A percentile compares a stretch with the other conserved stretches of the same genome.
Evolutionary conservation across 2,329 filamentous ascomycete species (phyloP).

Genomic region (Aspergillus sp.): DNA sequence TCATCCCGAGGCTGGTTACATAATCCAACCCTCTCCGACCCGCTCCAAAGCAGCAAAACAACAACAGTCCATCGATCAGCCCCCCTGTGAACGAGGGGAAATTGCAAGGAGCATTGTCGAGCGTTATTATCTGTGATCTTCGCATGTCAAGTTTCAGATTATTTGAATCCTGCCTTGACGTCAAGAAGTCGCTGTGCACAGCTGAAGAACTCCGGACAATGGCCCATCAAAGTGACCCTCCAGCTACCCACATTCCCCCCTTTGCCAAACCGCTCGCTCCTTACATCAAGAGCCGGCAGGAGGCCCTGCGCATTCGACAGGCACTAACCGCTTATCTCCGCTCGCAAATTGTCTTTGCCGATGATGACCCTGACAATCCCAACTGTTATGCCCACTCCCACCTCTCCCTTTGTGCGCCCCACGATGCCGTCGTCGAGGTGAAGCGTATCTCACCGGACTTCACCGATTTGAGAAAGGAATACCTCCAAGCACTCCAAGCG

Average conservation of each 20-base stretch:
- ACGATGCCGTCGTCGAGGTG: conserved; percentile 26
- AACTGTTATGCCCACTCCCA: conserved; percentile 22
- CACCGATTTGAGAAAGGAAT: conserved; percentile 39
- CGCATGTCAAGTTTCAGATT: neutral
- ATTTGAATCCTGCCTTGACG: neutral
- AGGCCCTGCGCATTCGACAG: conserved; percentile 35
- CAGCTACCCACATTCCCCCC: conserved; percentile 24
- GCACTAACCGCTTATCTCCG: conserved; percentile 33
- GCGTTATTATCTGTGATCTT: too few relatives aligned
- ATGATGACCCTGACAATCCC: conserved; percentile 19
- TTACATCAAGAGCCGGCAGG: conserved; percentile 35
- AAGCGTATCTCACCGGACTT: conserved; percentile 35
- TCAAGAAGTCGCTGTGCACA: neutral
- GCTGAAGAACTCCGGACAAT: conserved; percentile 10
- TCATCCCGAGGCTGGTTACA: conserved; percentile 4
- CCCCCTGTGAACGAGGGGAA: too few relatives aligned
- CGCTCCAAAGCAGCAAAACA: conserved; percentile 11
- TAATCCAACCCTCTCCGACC: conserved; percentile 7
- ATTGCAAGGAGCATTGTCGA: too few relatives aligned
- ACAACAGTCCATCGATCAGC: conserved; percentile 2
- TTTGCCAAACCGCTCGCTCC: conserved; percentile 32
- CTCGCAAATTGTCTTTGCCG: conserved; percentile 28
- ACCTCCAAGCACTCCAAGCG: conserved; percentile 42
- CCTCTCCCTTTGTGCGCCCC: conserved; percentile 30
- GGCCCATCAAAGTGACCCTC: conserved; percentile 13